Conservation (phyloP, 2,329 filamentous ascomycete species). For the Aureobasidium sp. region DNA sequence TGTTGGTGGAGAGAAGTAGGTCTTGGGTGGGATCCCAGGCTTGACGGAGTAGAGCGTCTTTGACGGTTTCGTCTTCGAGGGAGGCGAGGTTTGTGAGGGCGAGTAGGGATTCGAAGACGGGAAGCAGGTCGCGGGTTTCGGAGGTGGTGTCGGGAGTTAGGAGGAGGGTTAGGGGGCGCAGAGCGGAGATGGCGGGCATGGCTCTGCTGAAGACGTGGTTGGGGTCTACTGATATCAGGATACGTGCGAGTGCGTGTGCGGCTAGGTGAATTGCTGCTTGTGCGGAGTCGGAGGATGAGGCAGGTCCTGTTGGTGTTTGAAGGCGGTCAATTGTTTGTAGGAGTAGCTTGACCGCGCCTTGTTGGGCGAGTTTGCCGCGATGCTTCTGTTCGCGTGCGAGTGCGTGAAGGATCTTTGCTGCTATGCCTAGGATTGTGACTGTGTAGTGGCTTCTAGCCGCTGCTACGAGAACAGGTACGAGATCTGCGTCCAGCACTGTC, state of each 20-base stretch:
- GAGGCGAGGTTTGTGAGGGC: conserved; percentile 92
- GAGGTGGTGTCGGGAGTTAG: conserved; percentile 56
- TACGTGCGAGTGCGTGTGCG: conserved; percentile 48
- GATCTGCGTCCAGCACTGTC: conserved; percentile 68
- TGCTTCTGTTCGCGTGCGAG: conserved; percentile 67
- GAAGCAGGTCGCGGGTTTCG: conserved; percentile 67
- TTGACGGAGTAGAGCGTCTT: conserved; percentile 62
- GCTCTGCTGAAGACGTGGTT: conserved; percentile 74
- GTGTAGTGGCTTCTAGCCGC: conserved; percentile 41
- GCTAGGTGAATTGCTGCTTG: neutral
- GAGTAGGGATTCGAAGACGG: conserved; percentile 83
- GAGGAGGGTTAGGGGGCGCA: conserved; percentile 72
- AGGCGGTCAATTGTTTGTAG: conserved; percentile 52
- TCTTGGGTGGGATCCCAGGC: conserved; percentile 77
- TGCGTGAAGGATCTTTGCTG: conserved; percentile 68
- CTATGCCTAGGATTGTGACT: conserved; percentile 64
- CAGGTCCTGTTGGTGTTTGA: conserved; percentile 68
- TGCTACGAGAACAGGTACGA: conserved; percentile 69
- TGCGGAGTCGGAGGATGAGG: conserved; percentile 57
- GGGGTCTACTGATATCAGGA: conserved; percentile 59
- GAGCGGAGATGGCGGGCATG: conserved; percentile 66
- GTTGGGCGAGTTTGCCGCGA: conserved; percentile 76
- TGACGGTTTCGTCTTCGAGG: conserved; percentile 54
- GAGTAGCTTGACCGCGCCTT: conserved; percentile 84
- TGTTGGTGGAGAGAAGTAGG: conserved; percentile 68